Evolutionary conservation across 176 grass and related monocot genomes (phyloP), one percentile per base, ranked within the genome.

Genomic region (Lolium rigidum): DNA sequence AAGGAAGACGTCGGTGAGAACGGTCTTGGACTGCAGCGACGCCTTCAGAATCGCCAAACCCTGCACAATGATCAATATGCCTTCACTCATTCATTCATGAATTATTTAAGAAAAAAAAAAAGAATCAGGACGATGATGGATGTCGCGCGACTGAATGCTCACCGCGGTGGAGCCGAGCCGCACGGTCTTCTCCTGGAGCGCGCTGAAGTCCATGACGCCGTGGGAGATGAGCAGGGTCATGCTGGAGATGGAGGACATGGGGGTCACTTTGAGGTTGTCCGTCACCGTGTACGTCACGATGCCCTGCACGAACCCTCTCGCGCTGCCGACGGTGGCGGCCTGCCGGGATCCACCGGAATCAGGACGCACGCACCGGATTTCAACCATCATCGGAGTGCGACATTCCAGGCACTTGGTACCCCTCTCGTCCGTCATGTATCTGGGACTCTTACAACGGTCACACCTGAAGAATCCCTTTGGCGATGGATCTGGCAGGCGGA

Each of bases 181-280:
- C 26, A 28, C 26, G 2, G 26, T 28, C 26, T 28, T 28, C 26
- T 28, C 26, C 26, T 28, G 26, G 26, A 28, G 26, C 26, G 26
- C 26, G 26, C 26, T 28, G 26, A 28, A 28, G 26, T 28, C 26
- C 26, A 28, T 28, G 26, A 28, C 26, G 26, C 26, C 26, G 26
- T 28, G 26, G 26, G 26, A 28, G 26, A 28, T 28, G 26, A 28
- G 26, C 26, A 28, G 26, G 26, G 26, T 41, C 38, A 93, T 81
- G 77, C 66, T 76, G 47, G 94, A 90, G 78, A 90, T 89, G 58
- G 84, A 86, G 11, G 94, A 91, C 86, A 93, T 88, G 61, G 94
- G 91, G 41, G 5, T n/a, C 14, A 91, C 43, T 6, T 81, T 77
- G 38, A 91, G 82, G 79, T 86, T 74, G 70, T 95, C 91, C 91